Base-by-base conservation (phyloP, 164 flowering plant genomes). In the Hamamelis virginiana region DNA sequence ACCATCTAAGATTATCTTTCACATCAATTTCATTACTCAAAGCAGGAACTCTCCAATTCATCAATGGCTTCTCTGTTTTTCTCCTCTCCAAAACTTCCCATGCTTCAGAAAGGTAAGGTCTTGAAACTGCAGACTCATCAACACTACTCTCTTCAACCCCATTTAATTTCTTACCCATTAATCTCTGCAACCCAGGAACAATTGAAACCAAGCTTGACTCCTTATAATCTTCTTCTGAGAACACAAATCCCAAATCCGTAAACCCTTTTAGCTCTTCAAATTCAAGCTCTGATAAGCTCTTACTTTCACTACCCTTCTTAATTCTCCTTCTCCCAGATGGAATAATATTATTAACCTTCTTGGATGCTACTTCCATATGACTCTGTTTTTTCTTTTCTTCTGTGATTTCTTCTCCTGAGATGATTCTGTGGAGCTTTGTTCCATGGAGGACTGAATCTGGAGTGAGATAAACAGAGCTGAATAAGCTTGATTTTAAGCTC, bases 51-150 rank as follows among this genome's bases (percentile, higher is more conserved):
- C 69, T 82, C 91, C 89, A 89, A 50, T 82, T 78, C 72, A 74
- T 67, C 73, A 80, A 60, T 62, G 81, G 83, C 8, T 73, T 66
- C 25, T 71, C 65, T 56, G 38, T 53, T 68, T 65, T 78, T 43
- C 67, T 70, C 48, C 59, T 50, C 14, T 76, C 82, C 21, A 67
- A 18, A 25, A 33, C 62, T 18, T 75, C 80, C 97, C 97, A 92
- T 22, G 94, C 85, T 74, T 92, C 96, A 1, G 97, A 90, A 10
- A 90, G 81, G 59, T 92, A 90, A 58, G 97, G 96, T 72, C 96
- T 85, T 60, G 81, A 53, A 69, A 81, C 73, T 46, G 28, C 50
- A 58, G 67, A 14, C 22, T 67, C 78, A 1, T 62, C 64, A 5
- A 9, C 65, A 12, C 1, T 19, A 0, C 18, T 38, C 18, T 65